Evolutionary conservation across 768 basidiomycete species (phyloP).

Genomic region (Amanita rubescens): DNA sequence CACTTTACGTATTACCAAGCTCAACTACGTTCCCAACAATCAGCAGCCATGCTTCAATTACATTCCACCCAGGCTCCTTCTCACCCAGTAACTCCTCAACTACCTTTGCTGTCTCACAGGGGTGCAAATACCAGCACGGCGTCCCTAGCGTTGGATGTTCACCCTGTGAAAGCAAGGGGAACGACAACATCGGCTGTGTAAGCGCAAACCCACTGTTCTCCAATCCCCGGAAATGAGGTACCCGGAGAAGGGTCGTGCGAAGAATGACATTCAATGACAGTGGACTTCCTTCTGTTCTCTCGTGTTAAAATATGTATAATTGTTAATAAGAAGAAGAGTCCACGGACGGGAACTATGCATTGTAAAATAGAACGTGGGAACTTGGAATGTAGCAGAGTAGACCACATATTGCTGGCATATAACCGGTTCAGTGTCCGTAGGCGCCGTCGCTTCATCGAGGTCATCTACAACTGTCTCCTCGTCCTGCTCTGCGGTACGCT

Average conservation of each 20-base stretch:
- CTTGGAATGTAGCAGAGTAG: conserved; percentile 72
- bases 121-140: conserved; percentile 83
- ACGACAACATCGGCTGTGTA: conserved; percentile 40
- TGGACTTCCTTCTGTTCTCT: conserved; percentile 52
- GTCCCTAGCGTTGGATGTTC: conserved; percentile 76
- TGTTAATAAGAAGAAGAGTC: conserved; percentile 2
- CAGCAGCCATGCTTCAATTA: conserved; percentile 70
- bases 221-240: conserved; percentile 32
- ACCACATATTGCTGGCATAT: conserved; percentile 60
- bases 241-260: conserved; percentile 52
- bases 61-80: conserved; percentile 17
- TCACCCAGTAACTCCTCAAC: conserved; percentile 65
- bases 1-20: not conserved
- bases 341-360: conserved; percentile 62
- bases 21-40: conserved; percentile 61
- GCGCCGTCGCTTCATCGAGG: conserved; percentile 23
- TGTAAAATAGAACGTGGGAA: conserved; percentile 81
- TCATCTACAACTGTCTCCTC: conserved; percentile 28
- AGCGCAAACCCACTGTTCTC: conserved; percentile 49
- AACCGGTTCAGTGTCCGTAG: conserved; percentile 24
- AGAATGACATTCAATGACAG: conserved; percentile 50
- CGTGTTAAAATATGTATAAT: conserved; percentile 8
- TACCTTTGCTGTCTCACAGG: conserved; percentile 65
- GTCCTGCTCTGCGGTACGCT: conserved; percentile 4
- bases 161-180: conserved; percentile 79